Conservation (phyloP, 2,329 filamentous ascomycete species). For the Aspergillus fumigatiaffinis region DNA sequence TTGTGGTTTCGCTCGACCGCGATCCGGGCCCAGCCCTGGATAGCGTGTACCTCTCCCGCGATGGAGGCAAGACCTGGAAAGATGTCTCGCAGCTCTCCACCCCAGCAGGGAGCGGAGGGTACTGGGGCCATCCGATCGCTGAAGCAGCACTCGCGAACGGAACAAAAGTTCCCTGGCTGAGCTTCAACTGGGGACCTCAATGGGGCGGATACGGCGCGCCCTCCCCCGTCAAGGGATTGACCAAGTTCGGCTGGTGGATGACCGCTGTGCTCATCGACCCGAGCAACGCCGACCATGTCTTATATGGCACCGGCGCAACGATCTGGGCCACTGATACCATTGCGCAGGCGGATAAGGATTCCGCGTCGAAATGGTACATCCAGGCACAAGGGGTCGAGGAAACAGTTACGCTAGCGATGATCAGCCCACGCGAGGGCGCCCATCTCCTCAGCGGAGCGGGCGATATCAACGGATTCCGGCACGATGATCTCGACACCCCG, state of each 20-base stretch:
- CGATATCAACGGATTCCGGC: slow-evolving; percentile 10
- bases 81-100: slow-evolving; percentile 13
- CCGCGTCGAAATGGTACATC: slow-evolving; percentile 8
- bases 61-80: slow-evolving; percentile 11
- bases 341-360: slow-evolving; percentile 7
- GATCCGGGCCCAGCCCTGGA: slow-evolving; percentile 13
- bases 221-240: slow-evolving; percentile 9
- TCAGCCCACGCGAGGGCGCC: slow-evolving; percentile 8
- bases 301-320: slow-evolving; percentile 12
- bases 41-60: slow-evolving; percentile 13
- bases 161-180: slow-evolving; percentile 10
- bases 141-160: slow-evolving; percentile 11
- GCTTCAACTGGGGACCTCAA: slow-evolving; percentile 14
- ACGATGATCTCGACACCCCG: slow-evolving; percentile 9
- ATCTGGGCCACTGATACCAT: slow-evolving; percentile 13
- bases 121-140: slow-evolving; percentile 13
- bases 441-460: slow-evolving; percentile 7
- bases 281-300: slow-evolving; percentile 7
- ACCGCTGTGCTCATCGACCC: slow-evolving; percentile 12
- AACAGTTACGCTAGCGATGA: slow-evolving; percentile 9
- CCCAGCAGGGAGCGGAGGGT: slow-evolving; percentile 9
- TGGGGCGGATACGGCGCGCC: slow-evolving; percentile 14
- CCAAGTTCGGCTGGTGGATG: slow-evolving; percentile 17
- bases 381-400: slow-evolving; percentile 13
- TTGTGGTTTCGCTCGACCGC: slow-evolving; percentile 9